phyloP scores from a whole-genome alignment of 1,284 basidiomycete species.

The Puccinia hordei region DNA sequence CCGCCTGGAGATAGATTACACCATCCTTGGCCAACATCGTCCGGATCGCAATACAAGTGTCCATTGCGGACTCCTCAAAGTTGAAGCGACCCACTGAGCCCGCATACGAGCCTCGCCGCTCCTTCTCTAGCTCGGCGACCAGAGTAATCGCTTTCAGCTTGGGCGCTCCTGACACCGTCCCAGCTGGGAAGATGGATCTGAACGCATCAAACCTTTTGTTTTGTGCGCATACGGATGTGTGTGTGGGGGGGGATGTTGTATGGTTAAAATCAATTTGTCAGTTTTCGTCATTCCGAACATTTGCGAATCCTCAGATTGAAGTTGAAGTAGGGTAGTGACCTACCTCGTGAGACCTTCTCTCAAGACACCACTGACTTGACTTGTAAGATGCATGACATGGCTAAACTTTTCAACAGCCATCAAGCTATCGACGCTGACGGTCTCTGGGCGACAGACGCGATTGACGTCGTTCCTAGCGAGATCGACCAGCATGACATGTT shows the following conservation, averaged over 20 bases:
- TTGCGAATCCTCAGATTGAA: background rate
- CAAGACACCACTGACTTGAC: conserved; percentile 85
- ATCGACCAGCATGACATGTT: conserved; percentile 99
- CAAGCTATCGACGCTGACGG: conserved; percentile 92
- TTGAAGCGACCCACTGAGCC: conserved; percentile 97
- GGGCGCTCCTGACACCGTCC: conserved; percentile 97
- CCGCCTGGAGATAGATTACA: conserved; percentile 87
- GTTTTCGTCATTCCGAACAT: background rate
- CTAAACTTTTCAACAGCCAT: conserved; percentile 95
- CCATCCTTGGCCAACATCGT: conserved; percentile 98
- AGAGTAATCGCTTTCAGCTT: conserved; percentile 99
- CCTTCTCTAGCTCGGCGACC: conserved; percentile 80
- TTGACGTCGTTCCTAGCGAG: conserved; percentile 99
- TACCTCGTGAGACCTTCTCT: conserved; percentile 81
- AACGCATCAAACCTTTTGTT: conserved; percentile 86
- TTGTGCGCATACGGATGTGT: background rate
- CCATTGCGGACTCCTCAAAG: conserved; percentile 91
- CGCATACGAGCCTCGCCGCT: conserved; percentile 91
- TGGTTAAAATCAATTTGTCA: background rate
- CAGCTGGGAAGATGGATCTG: conserved; percentile 97
- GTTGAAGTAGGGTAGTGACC: conserved; percentile 49
- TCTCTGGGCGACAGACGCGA: conserved; percentile 89
- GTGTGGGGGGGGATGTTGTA: background rate
- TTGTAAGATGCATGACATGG: conserved; percentile 97
- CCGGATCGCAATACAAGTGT: conserved; percentile 97